These are phyloP conservation scores for Helenozyma baotianmanensis DNA, from an alignment of 805 yeast species.

Conservation along the genomic window DNA sequence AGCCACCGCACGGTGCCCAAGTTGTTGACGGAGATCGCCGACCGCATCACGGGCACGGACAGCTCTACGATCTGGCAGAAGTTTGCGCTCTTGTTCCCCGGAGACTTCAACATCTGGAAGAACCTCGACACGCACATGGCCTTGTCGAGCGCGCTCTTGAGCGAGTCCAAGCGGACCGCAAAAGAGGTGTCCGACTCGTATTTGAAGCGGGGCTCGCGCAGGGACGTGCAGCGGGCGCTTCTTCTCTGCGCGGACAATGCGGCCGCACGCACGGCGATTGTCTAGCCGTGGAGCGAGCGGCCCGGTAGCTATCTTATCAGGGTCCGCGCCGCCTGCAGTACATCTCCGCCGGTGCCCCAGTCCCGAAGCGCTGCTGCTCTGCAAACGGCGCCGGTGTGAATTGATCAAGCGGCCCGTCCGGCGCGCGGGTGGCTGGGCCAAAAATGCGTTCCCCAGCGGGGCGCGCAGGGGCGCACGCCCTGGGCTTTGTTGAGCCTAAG, in stretches of 20 bases:
- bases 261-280: slow-evolving; percentile 6
- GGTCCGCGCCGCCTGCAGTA: no score
- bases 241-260: slow-evolving; percentile 50
- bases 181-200: slow-evolving; percentile 50
- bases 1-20: slow-evolving; percentile 52
- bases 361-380: no score
- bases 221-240: slow-evolving; percentile 64
- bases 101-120: slow-evolving; percentile 65
- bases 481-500: no score
- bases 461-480: no score
- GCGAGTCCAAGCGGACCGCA: slow-evolving; percentile 48
- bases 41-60: slow-evolving; percentile 26
- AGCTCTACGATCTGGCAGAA: slow-evolving; percentile 52
- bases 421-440: no score
- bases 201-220: slow-evolving; percentile 41
- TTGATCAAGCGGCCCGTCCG: no score
- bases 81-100: slow-evolving; percentile 71
- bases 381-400: no score
- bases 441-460: no score
- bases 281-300: no score
- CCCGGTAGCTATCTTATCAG: no score
- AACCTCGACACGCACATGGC: slow-evolving; percentile 55
- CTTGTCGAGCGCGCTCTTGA: slow-evolving; percentile 50
- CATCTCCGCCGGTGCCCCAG: no score
- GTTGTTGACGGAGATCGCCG: slow-evolving; percentile 49